Evolutionary conservation across 331 rosid species (phyloP), one percentile per base, ranked within the genome.

Genomic region (Pyracantha coccinea): DNA sequence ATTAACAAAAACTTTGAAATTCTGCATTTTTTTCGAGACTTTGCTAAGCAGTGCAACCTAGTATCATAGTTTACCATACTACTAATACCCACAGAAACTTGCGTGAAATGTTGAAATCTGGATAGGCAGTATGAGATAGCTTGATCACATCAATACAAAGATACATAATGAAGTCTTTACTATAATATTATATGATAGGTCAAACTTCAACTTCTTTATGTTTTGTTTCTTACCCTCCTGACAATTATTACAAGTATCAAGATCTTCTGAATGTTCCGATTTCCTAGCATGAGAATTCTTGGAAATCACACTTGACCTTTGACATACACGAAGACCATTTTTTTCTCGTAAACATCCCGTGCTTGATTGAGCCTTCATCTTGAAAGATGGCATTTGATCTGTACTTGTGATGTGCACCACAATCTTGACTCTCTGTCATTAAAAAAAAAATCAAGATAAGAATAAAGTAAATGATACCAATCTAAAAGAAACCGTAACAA

Each of bases 311-410:
- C 81, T 83, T 54, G 97, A 88, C 70, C 88, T 93, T 7, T 86
- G 84, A 85, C 96, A 91, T 24, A 88, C 83, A 64, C 80, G 95
- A 79, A 91, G 91, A 79, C 90, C 93, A 73, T 85, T 75, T 81
- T 81, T 89, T 74, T 91, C 97, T 80, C 81, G 84, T 79, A 93
- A 76, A 86, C 96, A 88, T 83, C 85, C 78, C 59, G 63, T 81
- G 79, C 89, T 83, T 84, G 84, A 86, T 80, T 93, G 88, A 86
- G 91, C 84, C 95, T 93, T 89, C 97, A 89, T 91, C 73, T 85
- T 89, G 75, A 89, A 58, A 66, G 92, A 91, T 88, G 97, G 97
- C 97, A 91, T 91, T 91, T 84, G 97, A 74, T 81, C 88, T 85
- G 75, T 54, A 76, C 78, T 82, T 76, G 47, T 64, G 81, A 83